Percentiles rank a stretch among this genome's conserved stretches.
Evolutionary conservation across 176 grass and related monocot species (phyloP).

Genomic region (Triticum urartu): DNA sequence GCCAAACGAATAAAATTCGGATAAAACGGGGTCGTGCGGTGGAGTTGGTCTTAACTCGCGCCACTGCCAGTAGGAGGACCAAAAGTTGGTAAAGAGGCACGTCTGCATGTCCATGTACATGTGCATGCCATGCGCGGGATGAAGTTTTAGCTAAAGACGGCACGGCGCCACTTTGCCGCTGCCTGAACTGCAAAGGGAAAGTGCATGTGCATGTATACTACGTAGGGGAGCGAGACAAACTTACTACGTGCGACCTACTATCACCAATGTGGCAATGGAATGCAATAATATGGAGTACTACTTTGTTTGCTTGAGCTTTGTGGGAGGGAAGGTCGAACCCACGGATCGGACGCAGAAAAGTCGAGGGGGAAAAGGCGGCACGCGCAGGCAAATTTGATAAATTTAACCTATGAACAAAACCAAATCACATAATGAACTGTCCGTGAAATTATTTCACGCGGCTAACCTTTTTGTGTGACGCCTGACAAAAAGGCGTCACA

Average conservation of each 20-base stretch:
- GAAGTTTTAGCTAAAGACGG: conserved; percentile 18
- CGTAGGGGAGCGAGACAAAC: conserved; percentile 12
- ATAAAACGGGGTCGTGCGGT: no score
- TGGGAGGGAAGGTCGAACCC: not conserved
- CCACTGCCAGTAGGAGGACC: not conserved
- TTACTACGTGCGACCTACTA: not conserved
- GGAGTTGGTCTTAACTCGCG: no score
- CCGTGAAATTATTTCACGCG: no score
- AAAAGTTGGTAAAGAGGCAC: not conserved
- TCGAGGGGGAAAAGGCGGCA: not conserved
- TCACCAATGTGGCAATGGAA: not conserved
- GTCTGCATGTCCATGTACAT: not conserved
- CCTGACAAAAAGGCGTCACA: no score
- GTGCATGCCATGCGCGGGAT: not conserved
- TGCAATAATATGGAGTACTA: not conserved
- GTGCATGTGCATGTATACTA: not conserved
- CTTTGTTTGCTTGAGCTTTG: not conserved
- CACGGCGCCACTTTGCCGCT: not conserved
- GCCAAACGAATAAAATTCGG: no score
- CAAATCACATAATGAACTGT: no score
- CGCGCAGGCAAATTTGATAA: no score
- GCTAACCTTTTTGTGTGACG: no score
- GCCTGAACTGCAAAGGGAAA: not conserved
- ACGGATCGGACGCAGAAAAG: not conserved
- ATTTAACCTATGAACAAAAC: no score